A percentile compares a stretch with the other conserved stretches of the same genome.
phyloP scores from a whole-genome alignment of 225 moss, liverwort and hornwort genomes.

The Rhytidiadelphus loreus region DNA sequence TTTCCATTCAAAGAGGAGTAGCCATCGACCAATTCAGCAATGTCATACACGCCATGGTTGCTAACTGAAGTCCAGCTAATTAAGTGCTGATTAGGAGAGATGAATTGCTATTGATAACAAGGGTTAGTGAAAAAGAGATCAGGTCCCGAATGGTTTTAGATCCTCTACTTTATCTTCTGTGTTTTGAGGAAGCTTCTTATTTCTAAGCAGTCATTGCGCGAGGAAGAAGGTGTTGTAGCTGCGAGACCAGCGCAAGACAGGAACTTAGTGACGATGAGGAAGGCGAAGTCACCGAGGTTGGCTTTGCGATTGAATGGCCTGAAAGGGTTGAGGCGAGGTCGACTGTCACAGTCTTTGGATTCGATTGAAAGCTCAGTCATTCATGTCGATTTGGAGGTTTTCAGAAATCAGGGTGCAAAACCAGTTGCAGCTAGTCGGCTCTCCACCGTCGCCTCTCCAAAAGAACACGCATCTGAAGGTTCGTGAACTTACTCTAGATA shows the following conservation, averaged over 20 bases:
- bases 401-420: background rate
- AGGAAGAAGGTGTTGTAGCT: background rate
- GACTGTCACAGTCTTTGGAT: constrained; percentile 17
- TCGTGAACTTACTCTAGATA: background rate
- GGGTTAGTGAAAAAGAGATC: background rate
- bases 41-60: background rate
- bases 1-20: background rate
- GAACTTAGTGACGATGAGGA: background rate
- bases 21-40: background rate
- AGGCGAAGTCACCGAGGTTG: background rate
- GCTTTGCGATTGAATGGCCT: background rate
- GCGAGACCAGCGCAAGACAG: background rate
- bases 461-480: background rate
- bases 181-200: background rate
- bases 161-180: background rate
- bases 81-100: background rate
- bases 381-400: background rate
- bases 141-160: background rate
- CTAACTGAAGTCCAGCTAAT: background rate
- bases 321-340: background rate
- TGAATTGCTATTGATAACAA: background rate
- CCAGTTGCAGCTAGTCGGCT: background rate
- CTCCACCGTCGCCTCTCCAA: background rate
- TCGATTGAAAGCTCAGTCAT: background rate
- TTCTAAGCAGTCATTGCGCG: background rate